Evolutionary conservation across 73 alveolate genomes (phyloP).

Genomic region (Paramecium pentaurelia): DNA sequence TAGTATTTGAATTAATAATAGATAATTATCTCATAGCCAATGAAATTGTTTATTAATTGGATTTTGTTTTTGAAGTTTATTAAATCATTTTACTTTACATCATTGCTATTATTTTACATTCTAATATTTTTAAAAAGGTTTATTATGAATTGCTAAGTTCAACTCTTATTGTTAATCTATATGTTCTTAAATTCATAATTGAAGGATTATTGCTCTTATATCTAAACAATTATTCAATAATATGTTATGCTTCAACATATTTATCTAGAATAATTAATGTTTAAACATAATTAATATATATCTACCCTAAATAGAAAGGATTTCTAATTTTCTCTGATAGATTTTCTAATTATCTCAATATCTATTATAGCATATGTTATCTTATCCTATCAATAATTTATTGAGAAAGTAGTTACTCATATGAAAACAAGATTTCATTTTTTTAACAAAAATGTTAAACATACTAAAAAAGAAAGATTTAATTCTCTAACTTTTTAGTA

Average conservation of each 20-base stretch:
- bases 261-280: not conserved
- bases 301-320: not conserved
- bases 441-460: not conserved
- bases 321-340: not conserved
- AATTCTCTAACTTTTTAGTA: not conserved
- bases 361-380: not conserved
- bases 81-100: not conserved
- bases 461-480: not conserved
- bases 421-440: not conserved
- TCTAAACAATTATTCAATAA: not conserved
- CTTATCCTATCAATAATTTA: not conserved
- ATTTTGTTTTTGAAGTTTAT: not conserved
- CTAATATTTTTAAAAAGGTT: not conserved
- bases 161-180: not conserved
- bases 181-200: not conserved
- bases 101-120: not conserved
- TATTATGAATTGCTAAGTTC: not conserved
- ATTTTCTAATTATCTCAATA: not conserved
- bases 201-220: not conserved
- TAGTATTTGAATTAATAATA: not conserved
- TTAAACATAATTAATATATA: not conserved
- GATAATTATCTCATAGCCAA: not conserved
- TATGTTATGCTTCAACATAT: not conserved
- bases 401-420: not conserved
- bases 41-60: not conserved